Evolutionary conservation across 805 yeast species (phyloP).

Genomic region (Metschnikowia proteae): DNA sequence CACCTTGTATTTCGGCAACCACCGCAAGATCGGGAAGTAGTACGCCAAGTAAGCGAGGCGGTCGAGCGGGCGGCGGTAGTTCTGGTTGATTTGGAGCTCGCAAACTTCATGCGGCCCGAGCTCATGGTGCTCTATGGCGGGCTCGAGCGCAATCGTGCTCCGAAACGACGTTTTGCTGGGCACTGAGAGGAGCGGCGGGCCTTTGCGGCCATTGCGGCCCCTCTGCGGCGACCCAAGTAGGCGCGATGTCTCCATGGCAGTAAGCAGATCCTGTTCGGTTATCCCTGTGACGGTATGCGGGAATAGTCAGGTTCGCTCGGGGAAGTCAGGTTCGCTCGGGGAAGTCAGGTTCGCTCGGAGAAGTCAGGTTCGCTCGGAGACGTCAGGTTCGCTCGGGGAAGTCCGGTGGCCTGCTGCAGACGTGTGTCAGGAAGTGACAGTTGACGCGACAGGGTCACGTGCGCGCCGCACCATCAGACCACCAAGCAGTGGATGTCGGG

Average conservation of each 20-base stretch:
- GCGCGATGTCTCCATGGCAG: neutral
- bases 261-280: neutral
- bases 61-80: conserved; percentile 14
- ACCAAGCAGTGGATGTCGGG: no score
- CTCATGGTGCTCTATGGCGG: conserved; percentile 18
- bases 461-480: no score
- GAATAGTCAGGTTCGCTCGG: no score
- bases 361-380: no score
- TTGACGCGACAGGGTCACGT: no score
- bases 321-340: no score
- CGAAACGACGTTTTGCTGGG: conserved; percentile 27
- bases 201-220: neutral
- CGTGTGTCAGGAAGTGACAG: no score
- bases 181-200: conserved; percentile 28
- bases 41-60: conserved; percentile 28
- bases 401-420: no score
- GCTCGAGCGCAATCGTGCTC: conserved; percentile 13
- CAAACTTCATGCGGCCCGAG: neutral
- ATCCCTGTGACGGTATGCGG: no score
- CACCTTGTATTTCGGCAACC: conserved; percentile 28
- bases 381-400: no score
- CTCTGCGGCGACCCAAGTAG: neutral
- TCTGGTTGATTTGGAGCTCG: conserved; percentile 8
- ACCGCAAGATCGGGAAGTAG: conserved; percentile 29
- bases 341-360: no score